Evolutionary conservation across 1,139 yeast genomes (phyloP).

Genomic region (Geotrichum australiense): DNA sequence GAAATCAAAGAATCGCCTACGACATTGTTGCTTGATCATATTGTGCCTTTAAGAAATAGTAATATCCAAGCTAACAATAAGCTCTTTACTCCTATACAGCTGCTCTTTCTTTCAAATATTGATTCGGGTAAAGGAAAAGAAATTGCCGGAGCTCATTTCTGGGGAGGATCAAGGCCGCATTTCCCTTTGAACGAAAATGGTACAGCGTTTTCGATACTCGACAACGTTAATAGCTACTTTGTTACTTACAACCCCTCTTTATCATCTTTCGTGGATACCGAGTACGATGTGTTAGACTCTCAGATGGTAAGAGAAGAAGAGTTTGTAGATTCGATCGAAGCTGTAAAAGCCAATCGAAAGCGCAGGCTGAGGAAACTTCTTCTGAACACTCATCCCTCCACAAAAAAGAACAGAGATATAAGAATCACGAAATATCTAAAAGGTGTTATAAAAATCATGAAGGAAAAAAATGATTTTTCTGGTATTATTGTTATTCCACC

Average conservation of each 20-base stretch:
- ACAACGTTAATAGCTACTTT: constrained; percentile 15
- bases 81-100: constrained; percentile 18
- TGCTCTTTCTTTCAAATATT: constrained; percentile 20
- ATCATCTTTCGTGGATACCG: constrained; percentile 12
- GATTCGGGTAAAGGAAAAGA: constrained; percentile 18
- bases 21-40: constrained; percentile 21
- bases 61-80: constrained; percentile 15
- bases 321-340: constrained; percentile 10
- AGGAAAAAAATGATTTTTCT: no score
- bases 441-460: constrained; percentile 10
- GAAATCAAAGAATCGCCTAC: constrained; percentile 17
- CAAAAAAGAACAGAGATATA: background rate
- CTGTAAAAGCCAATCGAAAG: constrained; percentile 8
- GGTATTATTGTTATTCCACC: no score
- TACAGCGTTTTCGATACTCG: constrained; percentile 13
- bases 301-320: constrained; percentile 8
- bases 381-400: background rate
- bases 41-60: constrained; percentile 22
- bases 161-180: background rate
- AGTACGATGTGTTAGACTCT: constrained; percentile 10
- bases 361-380: no score
- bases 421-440: constrained; percentile 7
- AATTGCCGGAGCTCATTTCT: constrained; percentile 15
- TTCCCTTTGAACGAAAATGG: no score
- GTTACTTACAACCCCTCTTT: constrained; percentile 15